A percentile compares a stretch with the other conserved stretches of the same genome.
Evolutionary conservation across 305 asterid species (phyloP).

Genomic region (Rubia occidens): DNA sequence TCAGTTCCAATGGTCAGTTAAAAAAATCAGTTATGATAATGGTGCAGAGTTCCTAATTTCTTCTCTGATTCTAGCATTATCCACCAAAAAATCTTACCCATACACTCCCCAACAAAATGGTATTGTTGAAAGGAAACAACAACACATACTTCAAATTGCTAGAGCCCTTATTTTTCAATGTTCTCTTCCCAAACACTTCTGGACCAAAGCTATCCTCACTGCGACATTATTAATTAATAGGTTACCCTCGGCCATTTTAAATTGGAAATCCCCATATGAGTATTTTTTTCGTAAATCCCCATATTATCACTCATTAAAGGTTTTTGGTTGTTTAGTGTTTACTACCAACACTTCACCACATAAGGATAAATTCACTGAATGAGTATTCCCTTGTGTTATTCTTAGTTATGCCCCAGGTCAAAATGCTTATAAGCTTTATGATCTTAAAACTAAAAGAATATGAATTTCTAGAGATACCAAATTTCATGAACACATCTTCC

Average conservation of each 20-base stretch:
- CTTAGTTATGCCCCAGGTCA: not conserved
- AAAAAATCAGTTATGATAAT: not conserved
- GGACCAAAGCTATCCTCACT: not conserved
- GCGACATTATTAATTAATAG: not conserved
- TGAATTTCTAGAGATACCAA: not conserved
- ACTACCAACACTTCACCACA: not conserved
- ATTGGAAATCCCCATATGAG: not conserved
- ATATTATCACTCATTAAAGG: no score
- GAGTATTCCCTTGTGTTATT: not conserved
- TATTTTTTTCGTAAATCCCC: not conserved
- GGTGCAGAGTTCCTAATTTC: not conserved
- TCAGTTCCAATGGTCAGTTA: not conserved
- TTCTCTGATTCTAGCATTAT: not conserved
- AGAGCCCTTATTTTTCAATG: not conserved
- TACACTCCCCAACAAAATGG: not conserved
- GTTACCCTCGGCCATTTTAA: not conserved
- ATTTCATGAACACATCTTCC: not conserved
- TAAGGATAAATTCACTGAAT: not conserved
- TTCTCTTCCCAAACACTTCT: not conserved
- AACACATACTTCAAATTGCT: not conserved
- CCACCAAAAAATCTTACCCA: no score
- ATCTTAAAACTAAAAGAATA: no score
- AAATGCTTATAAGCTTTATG: not conserved
- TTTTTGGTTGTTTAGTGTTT: not conserved
- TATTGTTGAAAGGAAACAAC: not conserved